Evolutionary conservation across 1,284 basidiomycete genomes (phyloP).

Genomic region (Limonomyces culmigenus): DNA sequence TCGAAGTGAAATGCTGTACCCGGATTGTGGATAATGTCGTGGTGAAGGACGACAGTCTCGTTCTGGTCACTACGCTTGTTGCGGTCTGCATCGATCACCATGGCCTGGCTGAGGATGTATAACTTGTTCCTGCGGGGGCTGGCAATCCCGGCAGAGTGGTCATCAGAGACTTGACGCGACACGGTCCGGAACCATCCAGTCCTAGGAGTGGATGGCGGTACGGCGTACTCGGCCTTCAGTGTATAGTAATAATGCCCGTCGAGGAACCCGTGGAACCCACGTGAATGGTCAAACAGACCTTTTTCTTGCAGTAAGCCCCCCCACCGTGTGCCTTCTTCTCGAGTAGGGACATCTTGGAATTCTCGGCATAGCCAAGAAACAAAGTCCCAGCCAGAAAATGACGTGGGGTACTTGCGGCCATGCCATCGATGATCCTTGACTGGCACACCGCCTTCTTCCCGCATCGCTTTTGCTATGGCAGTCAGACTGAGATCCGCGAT

Average conservation of each 20-base stretch:
- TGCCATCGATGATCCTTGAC: slow-evolving; percentile 74
- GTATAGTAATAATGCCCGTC: slow-evolving; percentile 84
- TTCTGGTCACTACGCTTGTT: slow-evolving; percentile 73
- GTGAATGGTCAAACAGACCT: slow-evolving; percentile 72
- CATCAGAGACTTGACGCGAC: slow-evolving; percentile 18
- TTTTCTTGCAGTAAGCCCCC: slow-evolving; percentile 59
- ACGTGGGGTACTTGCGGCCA: slow-evolving; percentile 45
- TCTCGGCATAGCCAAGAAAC: slow-evolving; percentile 78
- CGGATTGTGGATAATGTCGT: slow-evolving; percentile 87
- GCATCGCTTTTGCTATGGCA: slow-evolving; percentile 61
- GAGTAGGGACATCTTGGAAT: slow-evolving; percentile 68
- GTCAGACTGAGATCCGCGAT: slow-evolving; percentile 43
- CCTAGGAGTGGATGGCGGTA: slow-evolving; percentile 49
- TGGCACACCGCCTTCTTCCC: slow-evolving; percentile 58
- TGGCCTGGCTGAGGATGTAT: slow-evolving; percentile 71
- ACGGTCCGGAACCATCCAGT: slow-evolving; percentile 38
- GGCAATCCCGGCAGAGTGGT: slow-evolving; percentile 18
- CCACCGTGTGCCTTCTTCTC: slow-evolving; percentile 67
- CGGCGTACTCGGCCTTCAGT: slow-evolving; percentile 58
- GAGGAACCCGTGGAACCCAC: slow-evolving; percentile 62
- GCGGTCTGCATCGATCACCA: slow-evolving; percentile 78
- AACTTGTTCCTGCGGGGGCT: slow-evolving; percentile 39
- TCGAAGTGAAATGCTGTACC: slow-evolving; percentile 90
- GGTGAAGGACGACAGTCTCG: slow-evolving; percentile 75
- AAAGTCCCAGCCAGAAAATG: slow-evolving; percentile 77